Base-by-base conservation (phyloP, 106 monocot genomes). In the Narthecium ossifragum region DNA sequence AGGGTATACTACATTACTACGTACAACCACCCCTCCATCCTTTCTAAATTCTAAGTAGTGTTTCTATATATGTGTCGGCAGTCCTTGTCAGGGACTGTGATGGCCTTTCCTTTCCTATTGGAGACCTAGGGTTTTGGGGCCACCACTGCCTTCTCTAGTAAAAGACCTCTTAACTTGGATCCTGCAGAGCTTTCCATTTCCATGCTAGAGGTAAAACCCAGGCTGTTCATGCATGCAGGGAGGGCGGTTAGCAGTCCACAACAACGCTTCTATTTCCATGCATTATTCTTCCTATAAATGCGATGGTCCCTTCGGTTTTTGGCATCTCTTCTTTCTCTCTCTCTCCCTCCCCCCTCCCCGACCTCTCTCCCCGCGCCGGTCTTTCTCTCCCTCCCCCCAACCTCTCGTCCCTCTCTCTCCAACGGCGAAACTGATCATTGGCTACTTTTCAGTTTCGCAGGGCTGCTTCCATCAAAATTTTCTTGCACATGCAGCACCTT, bases 201-300 rank as follows among this genome's bases (percentile, higher is more conserved):
- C n/a, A n/a, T n/a, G n/a, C n/a, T n/a, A n/a, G n/a, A 31, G 43
- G 65, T 18, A 13, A 57, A 54, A 31, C 46, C 62, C 66, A 68
- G 28, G 67, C 55, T 46, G 47, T 31, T 36, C 22, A 54, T 60
- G 67, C 71, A 75, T 49, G 49, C 9, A 20, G 18, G 22, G 18
- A 53, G 62, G 74, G 74, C 64, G 60, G 80, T 81, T 76, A 68
- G n/a, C 51, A 53, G 76, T 81, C 81, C 68, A 81, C 63, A 67
- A 37, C 76, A 71, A 38, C 18, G 54, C 29, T 63, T 53, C 17
- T 62, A 62, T 66, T 52, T 53, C n/a, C 49, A 53, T 51, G 33
- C 41, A 53, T 51, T 66, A 48, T 50, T 37, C 41, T 51, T 65
- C 32, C 61, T 34, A 28, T 38, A 34, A 34, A 12, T 6, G 18